Evolutionary conservation across 495 filamentous ascomycete genomes (phyloP).

Genomic region (Corynascus novoguineensis): DNA sequence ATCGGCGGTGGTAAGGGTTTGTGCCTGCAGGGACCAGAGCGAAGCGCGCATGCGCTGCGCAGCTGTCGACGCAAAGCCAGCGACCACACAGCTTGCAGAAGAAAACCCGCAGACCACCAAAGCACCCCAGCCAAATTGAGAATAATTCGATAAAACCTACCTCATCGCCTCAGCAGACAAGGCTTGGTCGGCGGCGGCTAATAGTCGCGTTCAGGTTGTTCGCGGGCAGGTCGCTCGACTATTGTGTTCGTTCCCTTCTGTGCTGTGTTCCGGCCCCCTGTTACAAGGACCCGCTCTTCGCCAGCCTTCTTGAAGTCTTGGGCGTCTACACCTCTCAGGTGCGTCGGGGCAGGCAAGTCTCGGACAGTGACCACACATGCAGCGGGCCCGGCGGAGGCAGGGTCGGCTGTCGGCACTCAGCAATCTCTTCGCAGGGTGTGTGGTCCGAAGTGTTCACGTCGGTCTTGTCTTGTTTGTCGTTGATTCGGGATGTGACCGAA

Average conservation of each 20-base stretch:
- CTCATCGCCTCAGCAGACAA: constrained; percentile 22
- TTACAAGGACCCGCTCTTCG: constrained; percentile 23
- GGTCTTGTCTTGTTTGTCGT: too few relatives aligned
- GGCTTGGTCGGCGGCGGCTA: constrained; percentile 16
- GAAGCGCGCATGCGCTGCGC: background rate
- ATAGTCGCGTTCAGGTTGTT: constrained; percentile 5
- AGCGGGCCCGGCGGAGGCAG: background rate
- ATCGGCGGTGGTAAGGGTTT: background rate
- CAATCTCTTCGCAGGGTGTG: background rate
- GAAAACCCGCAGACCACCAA: background rate
- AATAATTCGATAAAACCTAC: constrained; percentile 12
- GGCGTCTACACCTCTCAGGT: background rate
- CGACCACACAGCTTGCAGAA: background rate
- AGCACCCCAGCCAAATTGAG: background rate
- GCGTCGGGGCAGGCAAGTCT: background rate
- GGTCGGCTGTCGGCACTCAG: constrained; percentile 2
- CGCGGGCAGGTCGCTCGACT: constrained; percentile 16
- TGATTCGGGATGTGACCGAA: background rate
- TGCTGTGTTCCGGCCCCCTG: constrained; percentile 19
- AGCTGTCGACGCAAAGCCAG: background rate
- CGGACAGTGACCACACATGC: constrained; percentile 1
- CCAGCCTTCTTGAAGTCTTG: background rate
- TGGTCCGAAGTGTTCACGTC: constrained; percentile 1
- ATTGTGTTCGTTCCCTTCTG: constrained; percentile 17
- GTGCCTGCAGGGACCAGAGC: background rate